A percentile compares a stretch with the other conserved stretches of the same genome.
Evolutionary conservation across 371 early-diverging fungal species (phyloP).

Genomic region (Synchytrium microbalum): DNA sequence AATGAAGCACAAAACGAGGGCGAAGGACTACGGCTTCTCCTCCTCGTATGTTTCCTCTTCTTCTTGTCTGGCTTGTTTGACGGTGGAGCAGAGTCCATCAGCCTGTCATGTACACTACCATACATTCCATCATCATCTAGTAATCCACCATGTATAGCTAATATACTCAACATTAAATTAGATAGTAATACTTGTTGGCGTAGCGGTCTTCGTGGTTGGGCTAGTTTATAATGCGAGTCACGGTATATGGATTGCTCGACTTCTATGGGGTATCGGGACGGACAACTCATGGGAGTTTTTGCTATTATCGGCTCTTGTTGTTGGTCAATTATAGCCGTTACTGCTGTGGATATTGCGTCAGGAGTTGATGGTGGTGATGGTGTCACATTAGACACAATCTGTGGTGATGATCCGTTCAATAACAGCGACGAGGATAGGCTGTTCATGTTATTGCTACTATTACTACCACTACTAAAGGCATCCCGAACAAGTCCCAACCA

Average conservation of each 20-base stretch:
- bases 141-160: constrained; percentile 48
- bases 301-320: too few species aligned
- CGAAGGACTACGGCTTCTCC: not conserved
- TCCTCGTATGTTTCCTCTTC: not conserved
- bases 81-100: not conserved
- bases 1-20: not conserved
- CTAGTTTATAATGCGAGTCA: constrained; percentile 85
- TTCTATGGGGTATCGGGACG: constrained; percentile 51
- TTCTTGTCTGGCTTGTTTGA: not conserved
- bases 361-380: too few species aligned
- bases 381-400: too few species aligned
- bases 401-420: too few species aligned
- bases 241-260: constrained; percentile 84
- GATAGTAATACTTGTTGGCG: constrained; percentile 87
- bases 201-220: constrained; percentile 80
- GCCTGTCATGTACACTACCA: not conserved
- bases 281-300: too few species aligned
- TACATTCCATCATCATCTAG: not conserved
- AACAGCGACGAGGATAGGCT: too few species aligned
- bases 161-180: constrained; percentile 93
- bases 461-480: too few species aligned
- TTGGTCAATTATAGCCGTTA: too few species aligned
- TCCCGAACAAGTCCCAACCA: too few species aligned
- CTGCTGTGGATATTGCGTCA: too few species aligned
- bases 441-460: too few species aligned